Conservation (phyloP, 345 rosid species). For the Hibiscus mutabilis region DNA sequence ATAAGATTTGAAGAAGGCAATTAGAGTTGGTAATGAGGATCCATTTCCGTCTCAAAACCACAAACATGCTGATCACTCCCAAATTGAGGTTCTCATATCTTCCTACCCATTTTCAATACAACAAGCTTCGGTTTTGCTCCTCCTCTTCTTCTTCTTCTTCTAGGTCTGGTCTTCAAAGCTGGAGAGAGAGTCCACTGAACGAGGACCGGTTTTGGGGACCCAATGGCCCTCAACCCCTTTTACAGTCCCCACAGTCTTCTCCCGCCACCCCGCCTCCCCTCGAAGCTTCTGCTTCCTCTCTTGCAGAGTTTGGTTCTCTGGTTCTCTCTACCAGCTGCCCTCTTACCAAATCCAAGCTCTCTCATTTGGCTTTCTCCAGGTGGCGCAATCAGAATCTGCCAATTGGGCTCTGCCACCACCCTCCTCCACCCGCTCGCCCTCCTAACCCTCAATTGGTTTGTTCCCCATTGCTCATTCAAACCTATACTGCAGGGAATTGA, state of each 20-base stretch:
- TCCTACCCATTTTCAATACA: background rate
- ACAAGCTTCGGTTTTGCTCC: constrained; percentile 23
- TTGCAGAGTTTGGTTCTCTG: constrained; percentile 76
- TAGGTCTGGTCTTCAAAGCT: constrained; percentile 64
- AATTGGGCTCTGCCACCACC: constrained; percentile 47
- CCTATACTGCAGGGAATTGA: no score
- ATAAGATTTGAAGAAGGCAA: no score
- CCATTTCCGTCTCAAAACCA: background rate
- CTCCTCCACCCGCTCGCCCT: constrained; percentile 73
- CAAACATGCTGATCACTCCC: background rate
- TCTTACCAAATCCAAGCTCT: constrained; percentile 54
- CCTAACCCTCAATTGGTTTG: constrained; percentile 58
- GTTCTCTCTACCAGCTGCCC: constrained; percentile 75
- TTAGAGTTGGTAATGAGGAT: background rate
- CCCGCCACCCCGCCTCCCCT: background rate
- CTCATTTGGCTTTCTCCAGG: constrained; percentile 70
- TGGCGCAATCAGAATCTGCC: constrained; percentile 62
- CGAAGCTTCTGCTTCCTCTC: constrained; percentile 54
- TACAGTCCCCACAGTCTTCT: background rate
- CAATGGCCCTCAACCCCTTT: constrained; percentile 47
- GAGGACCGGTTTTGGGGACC: constrained; percentile 76
- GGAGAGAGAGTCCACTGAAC: constrained; percentile 61
- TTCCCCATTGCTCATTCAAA: background rate
- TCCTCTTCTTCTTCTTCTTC: constrained; percentile 38
- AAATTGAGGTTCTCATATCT: constrained; percentile 1